Base-by-base conservation (phyloP, 257 asterid genomes). In the Solanum etuberosum region DNA sequence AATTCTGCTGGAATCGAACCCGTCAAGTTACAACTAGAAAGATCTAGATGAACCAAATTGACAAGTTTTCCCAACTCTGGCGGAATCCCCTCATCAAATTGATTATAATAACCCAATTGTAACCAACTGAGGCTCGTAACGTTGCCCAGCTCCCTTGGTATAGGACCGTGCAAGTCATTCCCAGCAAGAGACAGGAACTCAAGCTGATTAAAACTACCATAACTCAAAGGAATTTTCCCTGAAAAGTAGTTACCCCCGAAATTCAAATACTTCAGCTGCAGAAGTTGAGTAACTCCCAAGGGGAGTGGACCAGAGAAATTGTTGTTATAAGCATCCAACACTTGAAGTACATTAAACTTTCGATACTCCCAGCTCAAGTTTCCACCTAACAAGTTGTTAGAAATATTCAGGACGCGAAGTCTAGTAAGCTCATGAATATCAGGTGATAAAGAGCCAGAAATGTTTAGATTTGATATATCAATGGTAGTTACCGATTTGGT, bases 221-320 rank as follows among this genome's bases (percentile, higher is more conserved):
- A 88, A 31, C 88, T 57, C 23, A 71, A 11, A 34, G 93, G 92
- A 34, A 91, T 90, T 38, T 73, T 29, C 76, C 93, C 93, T 0
- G 93, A 90, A 76, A 91, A 91, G 63, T 91, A 91, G 38, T 91
- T 91, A 18, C 93, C 93, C 18, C 93, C 93, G 23, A 91, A 77
- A 86, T 90, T 88, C 70, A 91, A 88, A 83, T 88, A 63, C 86
- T 88, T 88, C 77, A 91, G 89, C 59, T 76, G 90, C 86, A 23
- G 57, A 70, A 90, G 89, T 40, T 86, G 40, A 76, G 88, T 61
- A 15, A 87, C 29, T 4, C 65, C 88, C 48, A 85, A 48, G 7
- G 93, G 92, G 20, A 91, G 92, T 29, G 89, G 91, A n/a, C 90
- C 92, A 0, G 92, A 82, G 37, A 90, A 91, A 42, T 90, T 87